Conservation (phyloP, 768 basidiomycete species). For the Suillus sp. region DNA sequence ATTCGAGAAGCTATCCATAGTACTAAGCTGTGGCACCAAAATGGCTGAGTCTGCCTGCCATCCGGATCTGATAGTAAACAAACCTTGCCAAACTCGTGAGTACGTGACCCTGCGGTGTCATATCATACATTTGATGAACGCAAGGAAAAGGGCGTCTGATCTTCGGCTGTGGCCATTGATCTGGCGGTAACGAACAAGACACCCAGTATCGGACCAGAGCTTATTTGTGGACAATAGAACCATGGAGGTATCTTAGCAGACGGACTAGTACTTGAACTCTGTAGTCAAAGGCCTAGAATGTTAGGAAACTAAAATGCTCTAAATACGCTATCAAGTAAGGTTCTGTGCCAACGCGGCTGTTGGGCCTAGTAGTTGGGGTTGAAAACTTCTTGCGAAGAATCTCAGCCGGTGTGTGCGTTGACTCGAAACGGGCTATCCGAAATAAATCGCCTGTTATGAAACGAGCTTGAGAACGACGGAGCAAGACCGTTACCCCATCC, state of each 20-base stretch:
- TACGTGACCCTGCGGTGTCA: conserved; percentile 5
- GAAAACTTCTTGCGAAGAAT: not conserved
- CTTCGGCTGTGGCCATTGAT: conserved; percentile 9
- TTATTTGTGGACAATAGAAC: not conserved
- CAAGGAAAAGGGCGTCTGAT: conserved; percentile 1
- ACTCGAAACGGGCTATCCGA: not conserved
- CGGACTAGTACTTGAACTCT: not conserved
- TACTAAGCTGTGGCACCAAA: not conserved
- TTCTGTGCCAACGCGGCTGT: not conserved
- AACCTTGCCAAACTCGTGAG: not conserved
- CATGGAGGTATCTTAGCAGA: conserved; percentile 4
- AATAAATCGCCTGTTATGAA: not conserved
- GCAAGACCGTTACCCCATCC: conserved; percentile 8
- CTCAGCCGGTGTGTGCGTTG: not conserved
- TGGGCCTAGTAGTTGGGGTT: no score
- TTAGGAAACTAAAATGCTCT: not conserved
- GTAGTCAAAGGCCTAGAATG: conserved; percentile 2
- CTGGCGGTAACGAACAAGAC: conserved; percentile 6
- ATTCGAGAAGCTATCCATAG: not conserved
- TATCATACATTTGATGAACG: conserved; percentile 5
- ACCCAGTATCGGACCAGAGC: not conserved
- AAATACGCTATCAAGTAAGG: not conserved
- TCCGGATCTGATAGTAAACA: conserved; percentile 2
- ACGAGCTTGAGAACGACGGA: not conserved
- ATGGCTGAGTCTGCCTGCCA: not conserved